Evolutionary conservation across 257 asterid genomes (phyloP), one percentile per base, ranked within the genome.

Genomic region (Nicotiana undulata): DNA sequence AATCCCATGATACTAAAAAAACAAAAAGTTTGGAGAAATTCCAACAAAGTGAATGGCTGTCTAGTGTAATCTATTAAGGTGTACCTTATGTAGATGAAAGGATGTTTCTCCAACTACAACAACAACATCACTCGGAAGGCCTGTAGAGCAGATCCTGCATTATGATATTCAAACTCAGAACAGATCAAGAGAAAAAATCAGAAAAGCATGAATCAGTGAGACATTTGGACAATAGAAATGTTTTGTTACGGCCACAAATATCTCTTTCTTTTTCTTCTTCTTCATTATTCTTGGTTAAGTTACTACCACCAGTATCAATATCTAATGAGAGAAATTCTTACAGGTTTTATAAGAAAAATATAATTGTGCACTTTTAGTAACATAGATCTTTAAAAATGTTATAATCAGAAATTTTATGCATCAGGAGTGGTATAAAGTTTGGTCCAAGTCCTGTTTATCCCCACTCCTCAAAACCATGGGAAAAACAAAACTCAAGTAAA

Each of bases 1-100:
- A 17, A 55, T 55, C n/a, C n/a, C 61, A 55, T 16, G 24, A 55
- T 55, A 55, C 16, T 26, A 52, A 12, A 55, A 1, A 16, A 5
- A 17, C 61, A 17, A 5, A 17, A 17, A 18, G 0, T 6, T 18
- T 6, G 3, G 10, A 6, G 6, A 10, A 55, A 55, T 18, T 55
- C 2, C 61, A 56, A 5, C 56, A 51, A 51, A 51, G 56, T 51
- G 6, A 51, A 51, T 51, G 56, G 56, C 18, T 15, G 56, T 3
- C 56, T 51, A 12, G 18, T 13, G 56, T 51, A 51, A 51, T 51
- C 18, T 51, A 4, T 51, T 16, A 31, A 75, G 34, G 34, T 79
- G 58, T 34, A 90, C 94, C 94, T 90, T 90, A 84, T 90, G 94
- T 65, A 90, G 94, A 77, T 82, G 89, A 82, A 90, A 90, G 60